These are phyloP conservation scores for Backusella liffmaniae DNA, from an alignment of 192 early-diverging fungal genomes.

Conservation along the genomic window DNA sequence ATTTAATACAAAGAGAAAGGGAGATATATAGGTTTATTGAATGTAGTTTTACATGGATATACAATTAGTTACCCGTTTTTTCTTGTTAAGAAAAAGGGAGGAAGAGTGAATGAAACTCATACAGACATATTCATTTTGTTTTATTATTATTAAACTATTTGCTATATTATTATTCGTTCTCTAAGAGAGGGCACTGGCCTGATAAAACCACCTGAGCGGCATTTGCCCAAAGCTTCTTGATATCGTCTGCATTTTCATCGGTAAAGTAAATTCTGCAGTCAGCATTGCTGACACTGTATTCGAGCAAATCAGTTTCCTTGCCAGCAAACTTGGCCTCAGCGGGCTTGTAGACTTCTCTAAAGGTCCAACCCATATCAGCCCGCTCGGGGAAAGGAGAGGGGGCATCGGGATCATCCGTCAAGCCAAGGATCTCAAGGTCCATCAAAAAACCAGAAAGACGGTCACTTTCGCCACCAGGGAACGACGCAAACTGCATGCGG, in stretches of 20 bases:
- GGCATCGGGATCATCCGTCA: constrained; percentile 27
- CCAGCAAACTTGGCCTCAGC: constrained; percentile 2
- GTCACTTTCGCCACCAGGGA: constrained; percentile 41
- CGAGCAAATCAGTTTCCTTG: constrained; percentile 19
- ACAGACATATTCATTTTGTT: neutral
- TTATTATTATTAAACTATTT: neutral
- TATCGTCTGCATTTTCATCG: constrained; percentile 30
- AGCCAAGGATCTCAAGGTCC: constrained; percentile 22
- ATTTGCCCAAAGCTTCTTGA: constrained; percentile 29
- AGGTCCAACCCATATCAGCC: constrained; percentile 41
- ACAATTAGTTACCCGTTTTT: neutral
- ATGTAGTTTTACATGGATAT: neutral
- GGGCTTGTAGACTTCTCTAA: constrained; percentile 35
- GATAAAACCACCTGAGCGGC: constrained; percentile 23
- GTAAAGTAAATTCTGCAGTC: constrained; percentile 34
- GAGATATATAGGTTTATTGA: no score
- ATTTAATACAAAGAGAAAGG: no score
- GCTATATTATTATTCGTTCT: neutral
- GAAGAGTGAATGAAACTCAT: neutral
- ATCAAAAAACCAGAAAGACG: constrained; percentile 32
- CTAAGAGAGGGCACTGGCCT: constrained; percentile 25
- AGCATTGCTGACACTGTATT: constrained; percentile 33
- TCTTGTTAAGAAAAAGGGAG: neutral
- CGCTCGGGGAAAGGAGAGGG: constrained; percentile 34
- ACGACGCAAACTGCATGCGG: constrained; percentile 41